Evolutionary conservation across 257 asterid genomes (phyloP), one percentile per base, ranked within the genome.

Genomic region (Fraxinus quadrangulata): DNA sequence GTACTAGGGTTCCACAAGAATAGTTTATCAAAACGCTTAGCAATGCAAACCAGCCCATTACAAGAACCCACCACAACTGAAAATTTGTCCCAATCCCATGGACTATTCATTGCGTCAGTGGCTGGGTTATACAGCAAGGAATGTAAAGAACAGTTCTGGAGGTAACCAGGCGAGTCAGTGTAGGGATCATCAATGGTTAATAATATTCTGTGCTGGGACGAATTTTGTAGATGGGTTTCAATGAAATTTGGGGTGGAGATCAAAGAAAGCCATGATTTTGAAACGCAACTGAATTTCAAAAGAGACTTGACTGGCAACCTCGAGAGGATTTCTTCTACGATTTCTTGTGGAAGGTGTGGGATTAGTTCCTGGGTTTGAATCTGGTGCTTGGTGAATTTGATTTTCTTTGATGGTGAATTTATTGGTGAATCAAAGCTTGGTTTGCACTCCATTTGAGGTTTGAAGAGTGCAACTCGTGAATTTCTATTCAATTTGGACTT

Each of bases 31-130:
- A 36, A 14, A 19, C 54, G 74, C 2, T 65, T 11, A 4, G 76
- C 49, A 17, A 79, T 36, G 49, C 86, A 79, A 11, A 83, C 39
- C 59, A 83, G 67, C 14, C 86, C 86, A 75, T 83, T 75, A 69
- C 71, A 77, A 42, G 76, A 73, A n/a, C 85, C 85, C 54, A 81
- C 31, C 6, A 42, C 13, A 42, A 77, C 37, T 47, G 70, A 72
- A 0, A 34, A 34, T 34, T 6, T 5, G 39, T 23, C 75, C 47
- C 23, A 28, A 69, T 42, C 10, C 42, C 11, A 10, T 28, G 67
- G 71, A 45, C 42, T 0, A 21, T 49, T 37, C 37, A 9, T 42
- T 8, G 28, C 33, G 61, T 37, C 67, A 26, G 39, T n/a, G 13
- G 72, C 30, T 7, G 78, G 28, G 37, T 78, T 77, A 28, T 45